Base-by-base conservation (phyloP, 306 rosid species). In the Boehmeria nivea region DNA sequence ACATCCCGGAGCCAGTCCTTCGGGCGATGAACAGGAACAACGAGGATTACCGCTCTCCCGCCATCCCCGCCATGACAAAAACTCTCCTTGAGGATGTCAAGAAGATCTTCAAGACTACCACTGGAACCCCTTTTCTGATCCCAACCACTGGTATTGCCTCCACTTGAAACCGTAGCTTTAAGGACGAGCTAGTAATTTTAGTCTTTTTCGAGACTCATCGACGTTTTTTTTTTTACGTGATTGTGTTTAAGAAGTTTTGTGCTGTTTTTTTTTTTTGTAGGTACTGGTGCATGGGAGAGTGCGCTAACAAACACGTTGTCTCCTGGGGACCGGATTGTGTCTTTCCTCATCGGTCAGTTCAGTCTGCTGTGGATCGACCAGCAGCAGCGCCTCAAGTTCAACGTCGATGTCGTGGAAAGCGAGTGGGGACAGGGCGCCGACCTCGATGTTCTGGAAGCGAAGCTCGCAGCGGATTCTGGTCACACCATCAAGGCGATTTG, bases 211-310 rank as follows among this genome's bases (percentile, higher is more conserved):
- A 31, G 9, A 31, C 0, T 31, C 8, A 31, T 31, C 9, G 9
- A 31, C 36, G 9, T 6, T 31, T 31, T 31, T 3, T 3, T 31
- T 31, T 31, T 31, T 28, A 28, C 8, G 8, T 28, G 8, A 3
- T 3, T 28, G 8, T 28, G 3, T 28, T 28, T 28, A 28, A 2
- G 5, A 31, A 4, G 5, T 31, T 31, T 31, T 31, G 9, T 10
- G 9, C 36, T 2, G 34, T 1, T 31, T 31, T 31, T 31, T 31
- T 6, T 31, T 31, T 31, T 31, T 31, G 73, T 63, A 93, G 99
- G 99, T 51, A 93, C 99, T 65, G 99, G 99, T 54, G 99, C 99
- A 54, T 93, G 99, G 99, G 99, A 93, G 82, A 93, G 99, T 79
- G 95, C 95, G 55, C 89, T 93, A 52, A 93, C 99, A 51, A 93